A percentile compares a stretch with the other conserved stretches of the same genome.
Evolutionary conservation across 2,329 filamentous ascomycete species (phyloP).

Genomic region (Pyrenophora teres): DNA sequence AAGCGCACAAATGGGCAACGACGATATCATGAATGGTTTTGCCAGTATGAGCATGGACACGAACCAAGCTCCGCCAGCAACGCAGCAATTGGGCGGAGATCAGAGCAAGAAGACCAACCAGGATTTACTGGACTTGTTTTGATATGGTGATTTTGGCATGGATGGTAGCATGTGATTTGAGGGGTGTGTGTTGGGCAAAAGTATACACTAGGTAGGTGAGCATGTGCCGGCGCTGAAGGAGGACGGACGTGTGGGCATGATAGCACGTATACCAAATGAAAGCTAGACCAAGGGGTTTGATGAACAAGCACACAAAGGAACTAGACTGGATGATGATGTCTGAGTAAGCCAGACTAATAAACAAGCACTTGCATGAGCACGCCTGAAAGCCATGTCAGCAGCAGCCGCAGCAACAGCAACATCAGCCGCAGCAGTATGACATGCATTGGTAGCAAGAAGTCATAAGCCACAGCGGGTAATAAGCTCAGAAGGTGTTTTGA

Average conservation of each 20-base stretch:
- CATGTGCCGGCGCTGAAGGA: too few relatives aligned
- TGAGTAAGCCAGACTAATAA: too few relatives aligned
- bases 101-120: slow-evolving; percentile 62
- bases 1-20: slow-evolving; percentile 48
- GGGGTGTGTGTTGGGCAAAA: too few relatives aligned
- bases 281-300: not conserved
- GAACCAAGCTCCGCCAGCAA: slow-evolving; percentile 67
- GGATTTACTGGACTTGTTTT: slow-evolving; percentile 62
- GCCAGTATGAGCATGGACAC: slow-evolving; percentile 74
- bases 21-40: slow-evolving; percentile 79
- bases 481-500: not conserved
- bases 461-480: too few relatives aligned
- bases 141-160: slow-evolving; percentile 11
- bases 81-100: slow-evolving; percentile 60
- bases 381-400: too few relatives aligned
- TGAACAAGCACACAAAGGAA: not conserved
- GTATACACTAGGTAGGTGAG: too few relatives aligned
- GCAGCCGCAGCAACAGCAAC: too few relatives aligned
- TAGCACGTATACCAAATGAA: not conserved
- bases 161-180: too few relatives aligned
- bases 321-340: too few relatives aligned
- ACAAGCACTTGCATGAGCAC: too few relatives aligned
- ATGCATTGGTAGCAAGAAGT: not conserved
- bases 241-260: not conserved
- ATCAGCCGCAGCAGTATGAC: too few relatives aligned